Evolutionary conservation across 345 rosid genomes (phyloP), one percentile per base, ranked within the genome.

Genomic region (Salix viminalis): DNA sequence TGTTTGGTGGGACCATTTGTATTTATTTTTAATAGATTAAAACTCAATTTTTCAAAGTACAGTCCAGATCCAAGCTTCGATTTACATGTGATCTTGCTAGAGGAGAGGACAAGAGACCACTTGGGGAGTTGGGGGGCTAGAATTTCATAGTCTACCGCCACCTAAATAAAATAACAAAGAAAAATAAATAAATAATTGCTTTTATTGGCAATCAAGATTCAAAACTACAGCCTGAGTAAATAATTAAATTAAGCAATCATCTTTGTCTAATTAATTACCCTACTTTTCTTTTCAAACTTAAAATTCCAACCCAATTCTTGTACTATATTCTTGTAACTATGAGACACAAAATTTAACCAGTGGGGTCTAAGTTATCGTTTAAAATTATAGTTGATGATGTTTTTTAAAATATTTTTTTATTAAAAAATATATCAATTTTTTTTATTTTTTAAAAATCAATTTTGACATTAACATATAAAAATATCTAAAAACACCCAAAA

Each of bases 41-140:
- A 71, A 50, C 79, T 82, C 65, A 36, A 62, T 36, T 71, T 67
- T 66, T n/a, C 24, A 21, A 39, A 56, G 67, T 7, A 34, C n/a
- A 64, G 23, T 44, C 58, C 67, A 77, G 60, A 46, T 76, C 76
- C 70, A 66, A 66, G 30, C 61, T 70, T 44, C 14, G 16, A 24
- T 72, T 28, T 62, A 37, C 67, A 82, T 75, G 74, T 82, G 67
- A 71, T 36, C 14, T 67, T 67, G 74, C 39, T 66, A 19, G 61
- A 50, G 65, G 8, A n/a, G 28, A 46, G 69, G 70, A 77, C 75
- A 61, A 64, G n/a, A 23, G 24, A 16, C 39, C 39, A 70, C 16
- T 54, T 67, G 18, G 52, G 23, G 16, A 14, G n/a, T 54, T 67
- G 18, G 52, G 23, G 16, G 21, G n/a, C 24, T 39, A 36, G 37